phyloP scores from a whole-genome alignment of 345 rosid species.

The Carallia brachiata region DNA sequence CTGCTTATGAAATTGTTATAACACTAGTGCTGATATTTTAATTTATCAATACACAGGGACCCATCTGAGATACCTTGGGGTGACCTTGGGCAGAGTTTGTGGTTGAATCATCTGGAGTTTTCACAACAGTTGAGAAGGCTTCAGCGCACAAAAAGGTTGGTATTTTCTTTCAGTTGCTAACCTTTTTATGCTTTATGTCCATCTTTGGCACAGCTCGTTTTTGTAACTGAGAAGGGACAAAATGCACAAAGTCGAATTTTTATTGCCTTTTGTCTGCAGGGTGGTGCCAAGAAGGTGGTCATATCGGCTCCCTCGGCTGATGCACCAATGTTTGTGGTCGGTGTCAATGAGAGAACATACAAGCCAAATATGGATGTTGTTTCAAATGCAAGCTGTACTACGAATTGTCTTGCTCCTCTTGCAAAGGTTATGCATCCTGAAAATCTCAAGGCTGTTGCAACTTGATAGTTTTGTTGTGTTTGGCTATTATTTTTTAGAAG shows the following conservation, averaged over 20 bases:
- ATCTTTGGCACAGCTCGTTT: not conserved
- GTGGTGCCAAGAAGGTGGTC: slow-evolving; percentile 92
- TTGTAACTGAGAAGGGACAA: too few relatives aligned
- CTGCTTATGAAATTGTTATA: not conserved
- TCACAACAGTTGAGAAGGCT: slow-evolving; percentile 87
- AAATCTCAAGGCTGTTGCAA: slow-evolving; percentile 7
- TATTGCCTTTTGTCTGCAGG: slow-evolving; percentile 44
- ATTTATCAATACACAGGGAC: slow-evolving; percentile 47
- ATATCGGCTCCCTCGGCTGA: slow-evolving; percentile 99
- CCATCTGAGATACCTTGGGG: slow-evolving; percentile 99
- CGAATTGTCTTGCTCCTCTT: slow-evolving; percentile 99
- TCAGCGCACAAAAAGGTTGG: slow-evolving; percentile 76
- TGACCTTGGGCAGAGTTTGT: slow-evolving; percentile 84
- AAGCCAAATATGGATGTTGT: slow-evolving; percentile 85
- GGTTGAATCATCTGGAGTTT: slow-evolving; percentile 93
- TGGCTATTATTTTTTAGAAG: not conserved
- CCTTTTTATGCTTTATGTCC: not conserved
- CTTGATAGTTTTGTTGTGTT: not conserved
- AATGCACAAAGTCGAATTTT: slow-evolving; percentile 2
- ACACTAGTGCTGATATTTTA: slow-evolving; percentile 7
- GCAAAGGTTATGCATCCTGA: slow-evolving; percentile 67
- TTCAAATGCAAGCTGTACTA: slow-evolving; percentile 99
- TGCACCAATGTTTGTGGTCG: slow-evolving; percentile 99
- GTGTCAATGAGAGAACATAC: slow-evolving; percentile 90
- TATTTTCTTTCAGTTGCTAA: not conserved